Evolutionary conservation across 331 rosid species (phyloP).

Genomic region (Pyracantha coccinea): DNA sequence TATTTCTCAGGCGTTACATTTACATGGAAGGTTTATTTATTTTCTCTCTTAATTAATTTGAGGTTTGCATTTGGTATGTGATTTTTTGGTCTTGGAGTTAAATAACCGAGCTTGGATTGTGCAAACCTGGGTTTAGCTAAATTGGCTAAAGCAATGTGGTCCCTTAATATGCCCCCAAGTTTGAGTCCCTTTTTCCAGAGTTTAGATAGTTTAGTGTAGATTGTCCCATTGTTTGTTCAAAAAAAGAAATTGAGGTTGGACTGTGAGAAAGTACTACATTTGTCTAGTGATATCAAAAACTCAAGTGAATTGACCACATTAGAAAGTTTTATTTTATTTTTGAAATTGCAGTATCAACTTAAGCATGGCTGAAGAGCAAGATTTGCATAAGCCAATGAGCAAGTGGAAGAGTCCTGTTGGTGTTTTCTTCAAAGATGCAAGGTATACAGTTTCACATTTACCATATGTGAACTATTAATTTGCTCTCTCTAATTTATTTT

Average conservation of each 20-base stretch:
- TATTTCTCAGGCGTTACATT: background rate
- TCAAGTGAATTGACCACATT: background rate
- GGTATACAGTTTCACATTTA: slow-evolving; percentile 26
- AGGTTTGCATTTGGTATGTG: background rate
- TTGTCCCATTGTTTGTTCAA: background rate
- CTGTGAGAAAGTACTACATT: background rate
- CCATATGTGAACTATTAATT: background rate
- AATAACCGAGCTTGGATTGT: background rate
- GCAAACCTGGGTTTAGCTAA: background rate
- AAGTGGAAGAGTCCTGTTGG: slow-evolving; percentile 48
- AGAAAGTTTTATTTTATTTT: background rate
- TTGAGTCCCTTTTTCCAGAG: background rate
- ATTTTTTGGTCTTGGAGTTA: background rate
- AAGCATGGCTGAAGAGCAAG: slow-evolving; percentile 35
- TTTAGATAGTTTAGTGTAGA: background rate
- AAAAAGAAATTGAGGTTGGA: background rate
- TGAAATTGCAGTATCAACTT: background rate
- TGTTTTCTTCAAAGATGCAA: slow-evolving; percentile 83
- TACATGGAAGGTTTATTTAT: background rate
- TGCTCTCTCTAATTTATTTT: background rate
- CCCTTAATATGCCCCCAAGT: background rate
- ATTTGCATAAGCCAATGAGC: slow-evolving; percentile 20
- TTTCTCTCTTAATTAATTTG: background rate
- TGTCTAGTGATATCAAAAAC: background rate
- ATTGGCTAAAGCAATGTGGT: background rate